Evolutionary conservation across 2,329 filamentous ascomycete species (phyloP).

Genomic region (Periconia macrospinosa): DNA sequence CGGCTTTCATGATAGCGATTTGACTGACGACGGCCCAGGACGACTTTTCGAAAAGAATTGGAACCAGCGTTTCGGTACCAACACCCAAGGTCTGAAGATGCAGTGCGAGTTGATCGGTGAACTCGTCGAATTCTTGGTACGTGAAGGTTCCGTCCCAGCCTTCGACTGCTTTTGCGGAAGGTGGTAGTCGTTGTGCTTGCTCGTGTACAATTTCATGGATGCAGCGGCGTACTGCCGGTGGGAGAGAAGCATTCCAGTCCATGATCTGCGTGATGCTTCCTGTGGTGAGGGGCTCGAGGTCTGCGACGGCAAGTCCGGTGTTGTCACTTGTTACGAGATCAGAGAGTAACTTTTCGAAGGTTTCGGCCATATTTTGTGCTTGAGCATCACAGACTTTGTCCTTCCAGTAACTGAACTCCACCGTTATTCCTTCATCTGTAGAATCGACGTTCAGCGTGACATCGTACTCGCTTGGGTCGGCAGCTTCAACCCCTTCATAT

Average conservation of each 20-base stretch:
- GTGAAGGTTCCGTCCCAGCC: slow-evolving; percentile 35
- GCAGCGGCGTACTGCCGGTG: slow-evolving; percentile 25
- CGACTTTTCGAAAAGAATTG: slow-evolving; percentile 42
- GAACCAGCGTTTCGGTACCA: slow-evolving; percentile 34
- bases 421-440: slow-evolving; percentile 26
- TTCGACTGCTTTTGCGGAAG: slow-evolving; percentile 30
- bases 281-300: slow-evolving; percentile 25
- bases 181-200: slow-evolving; percentile 32
- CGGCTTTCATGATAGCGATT: slow-evolving; percentile 43
- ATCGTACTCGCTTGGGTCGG: slow-evolving; percentile 40
- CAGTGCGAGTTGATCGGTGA: slow-evolving; percentile 28
- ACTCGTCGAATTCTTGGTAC: slow-evolving; percentile 36
- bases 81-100: slow-evolving; percentile 30
- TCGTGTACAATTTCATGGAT: slow-evolving; percentile 34
- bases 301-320: slow-evolving; percentile 22
- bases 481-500: slow-evolving; percentile 38
- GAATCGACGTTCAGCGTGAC: slow-evolving; percentile 38
- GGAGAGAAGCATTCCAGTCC: slow-evolving; percentile 33
- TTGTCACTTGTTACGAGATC: slow-evolving; percentile 18
- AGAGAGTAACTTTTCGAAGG: slow-evolving; percentile 30
- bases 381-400: slow-evolving; percentile 29
- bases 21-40: slow-evolving; percentile 35
- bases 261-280: slow-evolving; percentile 26
- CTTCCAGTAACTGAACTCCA: slow-evolving; percentile 38
- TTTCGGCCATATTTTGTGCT: slow-evolving; percentile 32